Evolutionary conservation across 129 eudicot genomes (phyloP), one percentile per base, ranked within the genome.

Genomic region (Lactuca sativa): DNA sequence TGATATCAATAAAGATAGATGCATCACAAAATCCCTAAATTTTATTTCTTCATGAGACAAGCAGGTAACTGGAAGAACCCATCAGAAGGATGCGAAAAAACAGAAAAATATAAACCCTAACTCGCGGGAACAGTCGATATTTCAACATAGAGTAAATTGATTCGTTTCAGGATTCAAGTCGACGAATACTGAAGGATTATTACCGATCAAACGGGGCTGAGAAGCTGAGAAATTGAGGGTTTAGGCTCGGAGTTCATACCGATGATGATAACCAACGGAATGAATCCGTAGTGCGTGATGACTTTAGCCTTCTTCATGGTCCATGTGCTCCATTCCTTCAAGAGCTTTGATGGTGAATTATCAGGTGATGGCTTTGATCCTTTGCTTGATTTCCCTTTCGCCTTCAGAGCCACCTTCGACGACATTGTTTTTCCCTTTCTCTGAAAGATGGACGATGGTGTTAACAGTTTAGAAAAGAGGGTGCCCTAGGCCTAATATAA

Each of bases 231-330:
- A 25, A 86, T 56, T 1, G 95, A 77, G 3, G 96, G 97, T 69
- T 86, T 88, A 49, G 97, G 97, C 0, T 91, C 96, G 32, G 97
- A 77, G 62, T 84, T 88, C 97, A 91, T 88, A 59, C 96, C 97
- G 75, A 91, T 72, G 73, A 88, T 62, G 80, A 91, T 91, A 61
- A 92, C 67, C 57, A 92, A 48, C 0, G 97, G 96, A 11, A 92
- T 88, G 78, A 88, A 92, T 2, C 96, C 97, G 40, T 84, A 92
- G 80, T 92, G 96, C 11, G 83, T 83, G 64, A 81, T 62, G 62
- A 92, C 96, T 49, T 92, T 92, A 36, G 95, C 97, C 54, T 88
- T 92, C 89, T 84, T 88, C 66, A 86, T 61, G 36, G 85, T 74
- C 96, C 96, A 92, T 14, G 81, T 92, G 59, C 82, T 74, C 97